phyloP scores from a whole-genome alignment of 2,329 filamentous ascomycete genomes.

The Penicillium sp. region DNA sequence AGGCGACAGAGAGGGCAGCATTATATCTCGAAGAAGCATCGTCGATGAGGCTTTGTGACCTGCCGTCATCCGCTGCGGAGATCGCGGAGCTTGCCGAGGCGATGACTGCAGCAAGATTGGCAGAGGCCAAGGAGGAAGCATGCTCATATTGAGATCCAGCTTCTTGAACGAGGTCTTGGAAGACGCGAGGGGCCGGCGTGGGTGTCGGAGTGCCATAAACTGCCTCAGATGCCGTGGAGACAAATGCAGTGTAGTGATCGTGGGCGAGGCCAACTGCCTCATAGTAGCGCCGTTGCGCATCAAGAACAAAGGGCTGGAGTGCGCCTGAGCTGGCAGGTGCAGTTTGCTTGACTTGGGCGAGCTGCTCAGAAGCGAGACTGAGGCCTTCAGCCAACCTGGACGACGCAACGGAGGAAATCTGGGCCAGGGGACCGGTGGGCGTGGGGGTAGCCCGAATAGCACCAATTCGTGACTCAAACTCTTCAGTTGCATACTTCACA shows the following conservation, averaged over 20 bases:
- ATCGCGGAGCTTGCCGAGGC: constrained; percentile 39
- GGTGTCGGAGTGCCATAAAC: constrained; percentile 59
- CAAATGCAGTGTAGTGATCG: constrained; percentile 69
- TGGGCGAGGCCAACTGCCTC: constrained; percentile 73
- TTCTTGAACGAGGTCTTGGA: constrained; percentile 33
- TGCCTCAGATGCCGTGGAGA: constrained; percentile 65
- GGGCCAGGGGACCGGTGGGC: constrained; percentile 46
- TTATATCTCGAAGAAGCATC: constrained; percentile 45
- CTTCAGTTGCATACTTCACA: constrained; percentile 19
- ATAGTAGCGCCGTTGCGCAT: constrained; percentile 66
- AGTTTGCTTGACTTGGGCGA: constrained; percentile 54
- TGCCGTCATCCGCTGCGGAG: constrained; percentile 31
- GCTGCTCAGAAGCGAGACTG: constrained; percentile 64
- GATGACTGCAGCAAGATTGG: constrained; percentile 39
- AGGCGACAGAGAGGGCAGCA: constrained; percentile 43
- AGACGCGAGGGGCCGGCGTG: constrained; percentile 24
- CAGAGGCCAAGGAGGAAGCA: constrained; percentile 37
- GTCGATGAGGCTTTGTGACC: constrained; percentile 38
- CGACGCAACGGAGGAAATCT: constrained; percentile 63
- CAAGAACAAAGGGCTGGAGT: constrained; percentile 52
- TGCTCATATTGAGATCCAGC: constrained; percentile 35
- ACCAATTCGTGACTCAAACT: constrained; percentile 14
- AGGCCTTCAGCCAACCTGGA: constrained; percentile 66
- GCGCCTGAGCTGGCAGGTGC: constrained; percentile 58
- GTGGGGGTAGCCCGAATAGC: constrained; percentile 51